Evolutionary conservation across 1,284 basidiomycete genomes (phyloP).

Genomic region (Cystobasidium slooffiae): DNA sequence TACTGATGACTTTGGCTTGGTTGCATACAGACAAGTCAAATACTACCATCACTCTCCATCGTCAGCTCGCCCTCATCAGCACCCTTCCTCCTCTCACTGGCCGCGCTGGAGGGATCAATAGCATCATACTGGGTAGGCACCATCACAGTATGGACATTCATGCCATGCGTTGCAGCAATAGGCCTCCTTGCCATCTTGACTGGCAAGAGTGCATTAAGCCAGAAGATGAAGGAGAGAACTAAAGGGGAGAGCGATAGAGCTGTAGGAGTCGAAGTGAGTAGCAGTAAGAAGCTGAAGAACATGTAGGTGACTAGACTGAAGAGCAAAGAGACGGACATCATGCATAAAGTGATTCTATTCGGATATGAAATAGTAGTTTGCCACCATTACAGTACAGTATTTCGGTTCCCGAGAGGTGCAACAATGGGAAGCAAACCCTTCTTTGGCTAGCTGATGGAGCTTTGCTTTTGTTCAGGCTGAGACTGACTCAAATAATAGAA

Average conservation of each 20-base stretch:
- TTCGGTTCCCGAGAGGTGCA: no score
- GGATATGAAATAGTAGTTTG: no score
- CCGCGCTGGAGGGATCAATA: conserved; percentile 27
- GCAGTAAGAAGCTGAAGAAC: not conserved
- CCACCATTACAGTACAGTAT: no score
- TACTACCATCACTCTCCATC: conserved; percentile 17
- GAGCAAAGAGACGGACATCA: not conserved
- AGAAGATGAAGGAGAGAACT: conserved; percentile 33
- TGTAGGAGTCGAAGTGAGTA: conserved; percentile 11
- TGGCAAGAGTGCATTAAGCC: conserved; percentile 29
- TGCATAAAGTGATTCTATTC: no score
- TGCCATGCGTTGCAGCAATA: conserved; percentile 25
- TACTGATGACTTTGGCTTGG: not conserved
- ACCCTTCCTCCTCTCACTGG: conserved; percentile 28
- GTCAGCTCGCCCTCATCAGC: not conserved
- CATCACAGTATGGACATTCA: conserved; percentile 41
- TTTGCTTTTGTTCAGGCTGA: no score
- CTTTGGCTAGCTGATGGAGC: no score
- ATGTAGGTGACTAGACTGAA: not conserved
- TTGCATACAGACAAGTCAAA: not conserved
- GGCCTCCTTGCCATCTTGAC: conserved; percentile 19
- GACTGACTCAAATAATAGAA: no score
- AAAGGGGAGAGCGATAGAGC: conserved; percentile 9
- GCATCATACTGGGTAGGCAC: conserved; percentile 38
- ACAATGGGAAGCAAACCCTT: no score